Conservation (phyloP, 2,329 filamentous ascomycete genomes). For the Pyricularia pennisetigena region DNA sequence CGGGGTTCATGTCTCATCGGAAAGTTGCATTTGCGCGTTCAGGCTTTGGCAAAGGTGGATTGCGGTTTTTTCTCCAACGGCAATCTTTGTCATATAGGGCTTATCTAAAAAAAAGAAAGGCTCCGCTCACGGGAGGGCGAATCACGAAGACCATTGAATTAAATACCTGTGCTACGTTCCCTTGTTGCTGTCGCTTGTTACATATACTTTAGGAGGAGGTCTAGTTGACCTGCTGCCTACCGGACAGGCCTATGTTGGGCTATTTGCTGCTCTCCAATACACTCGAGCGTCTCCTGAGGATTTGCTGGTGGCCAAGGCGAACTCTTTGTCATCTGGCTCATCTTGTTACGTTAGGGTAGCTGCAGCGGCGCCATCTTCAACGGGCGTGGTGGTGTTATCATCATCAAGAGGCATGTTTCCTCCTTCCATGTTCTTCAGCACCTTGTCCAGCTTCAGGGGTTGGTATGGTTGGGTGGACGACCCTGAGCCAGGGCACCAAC, state of each 20-base stretch:
- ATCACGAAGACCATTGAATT: slow-evolving; percentile 4
- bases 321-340: not conserved
- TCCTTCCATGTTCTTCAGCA: not conserved
- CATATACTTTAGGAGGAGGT: not conserved
- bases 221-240: not conserved
- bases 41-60: slow-evolving; percentile 22
- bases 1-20: slow-evolving; percentile 18
- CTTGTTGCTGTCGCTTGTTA: not conserved
- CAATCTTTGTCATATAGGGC: slow-evolving; percentile 32
- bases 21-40: slow-evolving; percentile 34
- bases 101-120: slow-evolving; percentile 22
- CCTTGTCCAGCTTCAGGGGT: not conserved
- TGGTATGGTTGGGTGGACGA: not conserved
- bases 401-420: not conserved
- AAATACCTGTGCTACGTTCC: not conserved
- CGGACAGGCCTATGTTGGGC: not conserved
- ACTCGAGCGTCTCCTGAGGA: not conserved
- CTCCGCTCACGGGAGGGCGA: slow-evolving; percentile 23
- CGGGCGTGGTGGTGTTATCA: not conserved
- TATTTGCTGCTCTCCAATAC: not conserved
- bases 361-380: not conserved
- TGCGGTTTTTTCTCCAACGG: slow-evolving; percentile 25
- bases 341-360: not conserved
- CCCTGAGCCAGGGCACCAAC: not conserved
- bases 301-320: not conserved